Evolutionary conservation across 805 yeast species (phyloP).

Genomic region (Cyberlindnera euphorbiae): DNA sequence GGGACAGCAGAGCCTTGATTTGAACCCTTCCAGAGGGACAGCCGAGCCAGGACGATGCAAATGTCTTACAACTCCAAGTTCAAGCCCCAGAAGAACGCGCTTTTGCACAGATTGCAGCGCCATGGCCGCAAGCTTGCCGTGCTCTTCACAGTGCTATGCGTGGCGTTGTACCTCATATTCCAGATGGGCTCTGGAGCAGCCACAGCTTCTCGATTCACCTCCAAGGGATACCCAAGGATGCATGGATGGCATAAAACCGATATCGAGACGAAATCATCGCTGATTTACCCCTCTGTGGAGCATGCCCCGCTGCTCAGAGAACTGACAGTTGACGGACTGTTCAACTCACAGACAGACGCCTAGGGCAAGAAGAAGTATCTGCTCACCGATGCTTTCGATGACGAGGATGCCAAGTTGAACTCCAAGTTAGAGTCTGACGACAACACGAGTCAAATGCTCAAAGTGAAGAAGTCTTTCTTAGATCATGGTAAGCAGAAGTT

Average conservation of each 20-base stretch:
- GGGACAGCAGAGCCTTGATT: background rate
- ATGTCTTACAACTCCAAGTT: conserved; percentile 25
- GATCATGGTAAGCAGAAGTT: conserved; percentile 60
- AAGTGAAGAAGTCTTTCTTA: conserved; percentile 54
- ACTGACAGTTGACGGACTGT: conserved; percentile 47
- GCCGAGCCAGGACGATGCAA: conserved; percentile 16
- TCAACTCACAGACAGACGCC: conserved; percentile 41
- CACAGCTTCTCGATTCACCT: background rate
- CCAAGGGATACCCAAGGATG: conserved; percentile 23
- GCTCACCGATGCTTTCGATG: conserved; percentile 31
- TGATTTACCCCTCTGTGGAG: conserved; percentile 73
- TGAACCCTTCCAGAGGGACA: no score
- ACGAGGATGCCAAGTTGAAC: conserved; percentile 36
- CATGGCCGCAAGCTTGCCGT: conserved; percentile 13
- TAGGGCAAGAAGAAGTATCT: conserved; percentile 36
- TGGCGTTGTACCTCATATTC: conserved; percentile 9
- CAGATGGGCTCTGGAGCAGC: conserved; percentile 2
- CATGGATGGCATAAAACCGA: conserved; percentile 44
- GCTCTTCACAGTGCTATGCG: conserved; percentile 3
- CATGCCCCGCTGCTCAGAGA: conserved; percentile 60
- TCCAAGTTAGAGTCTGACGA: conserved; percentile 30
- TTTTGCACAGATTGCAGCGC: conserved; percentile 10
- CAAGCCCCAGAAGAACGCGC: conserved; percentile 22
- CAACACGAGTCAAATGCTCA: conserved; percentile 29
- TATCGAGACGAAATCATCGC: conserved; percentile 44